phyloP scores from a whole-genome alignment of 306 rosid genomes.

The Aeschynomene evenia region DNA sequence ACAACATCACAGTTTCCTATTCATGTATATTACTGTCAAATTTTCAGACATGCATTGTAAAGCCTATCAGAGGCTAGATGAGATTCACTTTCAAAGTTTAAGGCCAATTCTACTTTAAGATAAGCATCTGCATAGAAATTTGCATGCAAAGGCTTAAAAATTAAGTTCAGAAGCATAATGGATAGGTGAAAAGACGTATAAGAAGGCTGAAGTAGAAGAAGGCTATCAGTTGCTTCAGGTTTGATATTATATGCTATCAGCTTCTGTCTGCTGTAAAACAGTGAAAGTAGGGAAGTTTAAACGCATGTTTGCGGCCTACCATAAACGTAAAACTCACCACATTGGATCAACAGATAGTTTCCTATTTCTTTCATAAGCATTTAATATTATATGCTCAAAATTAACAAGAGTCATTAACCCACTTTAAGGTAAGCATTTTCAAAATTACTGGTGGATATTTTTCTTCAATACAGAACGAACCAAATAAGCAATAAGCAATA shows the following conservation, averaged over 20 bases:
- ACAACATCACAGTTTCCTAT: too few species aligned
- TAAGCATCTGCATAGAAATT: not conserved
- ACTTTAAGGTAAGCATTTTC: too few species aligned
- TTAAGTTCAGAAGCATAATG: not conserved
- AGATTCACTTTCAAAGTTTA: not conserved
- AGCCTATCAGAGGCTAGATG: not conserved
- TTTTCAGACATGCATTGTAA: not conserved
- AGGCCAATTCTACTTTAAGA: not conserved
- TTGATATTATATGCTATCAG: too few species aligned
- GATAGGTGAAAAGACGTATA: not conserved
- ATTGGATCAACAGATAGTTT: conserved; percentile 3
- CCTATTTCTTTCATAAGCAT: not conserved
- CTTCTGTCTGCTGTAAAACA: not conserved
- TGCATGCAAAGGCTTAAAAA: not conserved
- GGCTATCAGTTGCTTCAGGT: too few species aligned
- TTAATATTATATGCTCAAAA: not conserved
- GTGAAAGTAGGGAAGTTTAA: not conserved
- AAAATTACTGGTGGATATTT: not conserved
- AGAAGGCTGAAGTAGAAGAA: not conserved
- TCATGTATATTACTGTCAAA: not conserved
- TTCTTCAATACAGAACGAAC: conserved; percentile 18
- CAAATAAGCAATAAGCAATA: too few species aligned
- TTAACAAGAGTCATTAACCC: not conserved
- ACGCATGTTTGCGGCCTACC: not conserved
- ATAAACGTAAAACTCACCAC: not conserved